Base-by-base conservation (phyloP, 2,329 filamentous ascomycete genomes). In the Clarireedia sp. region DNA sequence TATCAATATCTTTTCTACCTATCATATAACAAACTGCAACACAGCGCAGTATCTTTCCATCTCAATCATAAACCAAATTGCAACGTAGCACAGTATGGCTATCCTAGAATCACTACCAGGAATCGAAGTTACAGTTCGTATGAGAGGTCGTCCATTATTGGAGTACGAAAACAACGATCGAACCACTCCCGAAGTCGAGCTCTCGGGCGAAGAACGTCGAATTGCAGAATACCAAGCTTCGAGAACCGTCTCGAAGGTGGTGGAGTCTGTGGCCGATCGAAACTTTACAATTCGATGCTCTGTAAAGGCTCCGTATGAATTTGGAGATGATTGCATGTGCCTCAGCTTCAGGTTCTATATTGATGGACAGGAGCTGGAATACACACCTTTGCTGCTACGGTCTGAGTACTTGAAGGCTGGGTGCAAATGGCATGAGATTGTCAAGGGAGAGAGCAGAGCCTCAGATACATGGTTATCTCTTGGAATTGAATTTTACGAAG, bases 111-210 rank as follows among this genome's bases (percentile, higher is more conserved):
- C 41, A 10, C 40, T 52, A 21, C 26, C 26, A 8, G 50, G 17
- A 33, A 14, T 46, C 12, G 26, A 52, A 45, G 29, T 4, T 9
- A 46, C 26, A 3, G 16, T 52, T 16, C 16, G 40, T n/a, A 40
- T 45, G 5, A 21, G 23, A 10, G 12, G 14, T 7, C n/a, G 19
- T 2, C 17, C n/a, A 17, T 26, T 44, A n/a, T 2, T 10, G 0
- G 49, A 51, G 6, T 44, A 51, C 19, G 49, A 53, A 19, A 44
- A 43, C 17, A 40, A 57, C 47, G 44, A 43, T 10, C 14, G 6
- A 40, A 10, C 12, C 12, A 10, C 37, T 17, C 12, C 37, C 12
- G 10, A 40, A 16, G 4, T 17, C 37, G n/a, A 40, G 4, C 5
- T 17, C 6, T 40, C 37, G 3, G 17, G 19, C 9, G 40, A 21